A percentile compares a stretch with the other conserved stretches of the same genome.
Conservation (phyloP, 2,329 filamentous ascomycete species). For the Ascochyta pisi region DNA sequence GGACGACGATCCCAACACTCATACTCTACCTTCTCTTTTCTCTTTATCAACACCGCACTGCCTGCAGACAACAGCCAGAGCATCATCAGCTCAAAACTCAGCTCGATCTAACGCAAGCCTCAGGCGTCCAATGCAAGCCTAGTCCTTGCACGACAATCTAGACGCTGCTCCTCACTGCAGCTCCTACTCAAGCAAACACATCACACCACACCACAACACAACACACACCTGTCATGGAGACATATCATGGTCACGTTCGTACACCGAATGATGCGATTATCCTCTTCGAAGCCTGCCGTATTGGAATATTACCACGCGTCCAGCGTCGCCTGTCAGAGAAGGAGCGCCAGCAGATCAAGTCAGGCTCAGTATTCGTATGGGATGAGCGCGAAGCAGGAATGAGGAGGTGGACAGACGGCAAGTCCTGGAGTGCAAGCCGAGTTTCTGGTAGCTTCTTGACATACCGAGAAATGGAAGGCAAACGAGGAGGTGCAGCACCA, state of each 20-base stretch:
- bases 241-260: conserved; percentile 92
- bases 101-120: conserved; percentile 20
- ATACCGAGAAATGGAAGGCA: conserved; percentile 98
- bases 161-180: not conserved
- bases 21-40: not conserved
- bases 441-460: conserved; percentile 98
- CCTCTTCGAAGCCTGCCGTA: conserved; percentile 94
- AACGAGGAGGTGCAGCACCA: conserved; percentile 78
- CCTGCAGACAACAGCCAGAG: not conserved
- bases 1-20: not conserved
- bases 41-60: not conserved
- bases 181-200: not conserved
- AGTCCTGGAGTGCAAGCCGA: conserved; percentile 97
- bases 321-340: conserved; percentile 95
- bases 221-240: conserved; percentile 73
- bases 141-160: not conserved
- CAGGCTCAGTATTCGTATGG: conserved; percentile 99
- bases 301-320: conserved; percentile 87
- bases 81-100: not conserved
- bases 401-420: conserved; percentile 97
- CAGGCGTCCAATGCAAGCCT: conserved; percentile 16
- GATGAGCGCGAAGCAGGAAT: conserved; percentile 98
- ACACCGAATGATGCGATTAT: conserved; percentile 97
- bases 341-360: conserved; percentile 93
- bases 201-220: not conserved